phyloP scores from a whole-genome alignment of 140 eudicot genomes.

The Stevia rebaudiana region DNA sequence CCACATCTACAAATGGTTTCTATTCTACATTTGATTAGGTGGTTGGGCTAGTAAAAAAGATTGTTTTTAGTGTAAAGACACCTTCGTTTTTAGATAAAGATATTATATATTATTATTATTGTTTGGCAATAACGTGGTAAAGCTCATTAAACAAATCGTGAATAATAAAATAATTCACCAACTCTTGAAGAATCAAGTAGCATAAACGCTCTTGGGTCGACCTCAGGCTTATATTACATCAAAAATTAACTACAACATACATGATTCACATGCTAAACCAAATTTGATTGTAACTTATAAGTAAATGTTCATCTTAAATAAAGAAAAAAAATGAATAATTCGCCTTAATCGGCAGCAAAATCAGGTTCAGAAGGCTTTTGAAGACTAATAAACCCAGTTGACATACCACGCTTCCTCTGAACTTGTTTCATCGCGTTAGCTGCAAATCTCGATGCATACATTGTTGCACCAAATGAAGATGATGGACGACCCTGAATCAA shows the following conservation, averaged over 20 bases:
- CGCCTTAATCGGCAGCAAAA: constrained; percentile 24
- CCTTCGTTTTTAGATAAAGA: no score
- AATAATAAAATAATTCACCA: neutral
- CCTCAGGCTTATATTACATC: constrained; percentile 12
- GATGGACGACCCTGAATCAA: constrained; percentile 26
- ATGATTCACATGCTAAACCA: constrained; percentile 4
- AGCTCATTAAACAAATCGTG: no score
- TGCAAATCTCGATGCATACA: constrained; percentile 58
- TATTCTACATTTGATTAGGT: no score
- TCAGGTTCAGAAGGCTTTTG: constrained; percentile 55
- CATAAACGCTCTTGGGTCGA: neutral
- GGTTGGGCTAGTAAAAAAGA: no score
- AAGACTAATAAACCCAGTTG: constrained; percentile 33
- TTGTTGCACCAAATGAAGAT: constrained; percentile 42
- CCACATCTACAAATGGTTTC: no score
- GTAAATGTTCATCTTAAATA: constrained; percentile 6
- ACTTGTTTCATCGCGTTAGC: constrained; percentile 56
- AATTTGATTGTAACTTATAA: neutral
- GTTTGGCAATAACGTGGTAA: no score
- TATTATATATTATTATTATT: no score
- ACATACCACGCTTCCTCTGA: constrained; percentile 36
- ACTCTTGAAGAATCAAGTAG: no score
- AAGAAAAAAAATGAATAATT: neutral
- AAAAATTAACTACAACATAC: constrained; percentile 9
- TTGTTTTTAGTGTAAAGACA: no score